Evolutionary conservation across 2,329 filamentous ascomycete genomes (phyloP), one percentile per base, ranked within the genome.

Genomic region (Graphium sp.): DNA sequence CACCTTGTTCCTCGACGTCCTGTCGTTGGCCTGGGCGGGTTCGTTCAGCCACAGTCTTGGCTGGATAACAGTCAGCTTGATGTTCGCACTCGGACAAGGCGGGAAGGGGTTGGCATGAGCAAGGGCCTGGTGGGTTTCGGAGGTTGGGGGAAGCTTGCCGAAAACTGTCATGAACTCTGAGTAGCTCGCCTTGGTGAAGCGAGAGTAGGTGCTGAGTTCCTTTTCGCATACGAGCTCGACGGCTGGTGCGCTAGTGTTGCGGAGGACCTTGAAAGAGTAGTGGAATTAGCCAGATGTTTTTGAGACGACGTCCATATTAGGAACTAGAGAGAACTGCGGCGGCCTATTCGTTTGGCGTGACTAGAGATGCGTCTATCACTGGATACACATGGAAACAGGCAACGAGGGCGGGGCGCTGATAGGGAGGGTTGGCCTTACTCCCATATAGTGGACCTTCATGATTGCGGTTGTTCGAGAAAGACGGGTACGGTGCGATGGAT

Each of bases 391-490:
- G 12, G 3, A 8, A 20, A 16, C 12, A 4, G 31, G 40, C 36
- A 36, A 33, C 37, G 40, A 40, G 43, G 33, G 33, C 41, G 41
- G 45, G 40, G 36, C 28, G 34, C 36, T 35, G 19, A 27, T 32
- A 30, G 34, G 34, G 28, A 35, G 36, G 37, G 37, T 35, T 37
- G 35, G 37, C 48, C 74, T 38, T 74, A 89, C 82, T 44, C 81
- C 82, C 48, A 91, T 82, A 56, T 89, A 89, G 53, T 79, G 66
- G 52, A 89, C 60, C 71, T 85, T 87, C 81, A 87, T 87, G 15
- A 26, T 5, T 26, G 22, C 15, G 22, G n/a, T 25, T 26, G 24
- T 13, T 26, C 24, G 14, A 16, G 18, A 20, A 14, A 28, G 18
- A 24, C 14, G n/a, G n/a, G n/a, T n/a, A n/a, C n/a, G n/a, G n/a